Base-by-base conservation (phyloP, 2,329 filamentous ascomycete genomes). In the Arthrobotrys sphaeroides region DNA sequence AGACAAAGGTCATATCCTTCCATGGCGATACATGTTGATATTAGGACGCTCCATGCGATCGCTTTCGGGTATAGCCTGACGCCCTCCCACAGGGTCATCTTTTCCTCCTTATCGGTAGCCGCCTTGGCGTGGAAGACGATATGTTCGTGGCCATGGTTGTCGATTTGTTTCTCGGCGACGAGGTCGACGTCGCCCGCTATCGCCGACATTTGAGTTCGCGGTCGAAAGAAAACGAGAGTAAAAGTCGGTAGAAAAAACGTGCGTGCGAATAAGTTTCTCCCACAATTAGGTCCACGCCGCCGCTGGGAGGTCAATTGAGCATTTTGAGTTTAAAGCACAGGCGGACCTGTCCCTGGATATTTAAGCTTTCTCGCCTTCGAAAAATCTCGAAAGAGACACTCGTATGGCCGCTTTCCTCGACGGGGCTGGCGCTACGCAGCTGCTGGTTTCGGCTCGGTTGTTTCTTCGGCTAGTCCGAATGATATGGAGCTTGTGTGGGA, bases 21-120 rank as follows among this genome's bases (percentile, higher is more conserved):
- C 93, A 97, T 97, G 80, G 88, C 89, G 80, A 96, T 95, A 81
- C 91, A 94, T 0, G 92, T 94, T n/a, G 91, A 94, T 82, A 97
- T 94, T 73, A 96, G 84, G 59, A 96, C 80, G 79, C 90, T 92
- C 92, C 92, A 97, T 20, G 84, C 87, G 68, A 96, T 90, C 20
- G 93, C 93, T 84, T 96, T 94, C 72, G 92, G 93, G 81, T 97
- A 97, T 24, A 95, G 86, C 80, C 86, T 88, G 82, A 96, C 86
- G 77, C 92, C 93, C 84, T 96, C 88, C 81, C 87, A 81, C 70
- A 96, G 84, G 51, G 87, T 90, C 90, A 93, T 92, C 12, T 84
- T 86, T 78, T 88, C 89, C 82, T 90, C 88, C 82, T 88, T 88
- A 73, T 88, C 85, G 26, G 87, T 40, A 20, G 72, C 72, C 20